Evolutionary conservation across 306 rosid species (phyloP).

Genomic region (Medicago arabica): DNA sequence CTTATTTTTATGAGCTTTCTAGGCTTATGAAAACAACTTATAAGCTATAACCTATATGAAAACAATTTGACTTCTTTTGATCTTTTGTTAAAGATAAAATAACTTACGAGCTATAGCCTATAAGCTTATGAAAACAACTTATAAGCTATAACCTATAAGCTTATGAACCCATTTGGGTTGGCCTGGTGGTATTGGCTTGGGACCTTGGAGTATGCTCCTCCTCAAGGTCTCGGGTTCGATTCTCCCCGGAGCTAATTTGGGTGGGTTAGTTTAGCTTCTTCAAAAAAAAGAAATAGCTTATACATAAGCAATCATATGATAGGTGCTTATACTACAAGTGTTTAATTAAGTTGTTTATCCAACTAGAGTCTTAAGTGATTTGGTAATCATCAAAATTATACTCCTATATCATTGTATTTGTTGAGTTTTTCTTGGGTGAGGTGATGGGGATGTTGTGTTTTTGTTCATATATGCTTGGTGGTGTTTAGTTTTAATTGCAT

Average conservation of each 20-base stretch:
- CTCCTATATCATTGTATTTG: background rate
- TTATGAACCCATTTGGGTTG: no score
- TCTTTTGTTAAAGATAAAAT: background rate
- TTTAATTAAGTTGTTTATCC: background rate
- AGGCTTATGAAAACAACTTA: background rate
- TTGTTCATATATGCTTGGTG: conserved; percentile 11
- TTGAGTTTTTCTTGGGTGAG: background rate
- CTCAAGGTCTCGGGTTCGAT: no score
- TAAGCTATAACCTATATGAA: background rate
- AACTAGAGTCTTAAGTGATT: background rate
- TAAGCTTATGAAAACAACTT: no score
- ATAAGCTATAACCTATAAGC: no score
- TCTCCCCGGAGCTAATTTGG: no score
- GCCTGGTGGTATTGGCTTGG: no score
- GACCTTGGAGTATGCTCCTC: no score
- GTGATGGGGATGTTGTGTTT: background rate
- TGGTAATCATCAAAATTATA: background rate
- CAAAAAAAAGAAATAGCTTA: background rate
- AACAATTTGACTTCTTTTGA: background rate
- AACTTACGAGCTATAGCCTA: no score
- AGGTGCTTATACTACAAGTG: background rate
- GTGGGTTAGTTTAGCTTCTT: no score
- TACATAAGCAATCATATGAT: background rate
- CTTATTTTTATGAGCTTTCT: background rate
- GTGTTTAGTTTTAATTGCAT: conserved; percentile 18